Base-by-base conservation (phyloP, 345 rosid species). In the Camelina neglecta region DNA sequence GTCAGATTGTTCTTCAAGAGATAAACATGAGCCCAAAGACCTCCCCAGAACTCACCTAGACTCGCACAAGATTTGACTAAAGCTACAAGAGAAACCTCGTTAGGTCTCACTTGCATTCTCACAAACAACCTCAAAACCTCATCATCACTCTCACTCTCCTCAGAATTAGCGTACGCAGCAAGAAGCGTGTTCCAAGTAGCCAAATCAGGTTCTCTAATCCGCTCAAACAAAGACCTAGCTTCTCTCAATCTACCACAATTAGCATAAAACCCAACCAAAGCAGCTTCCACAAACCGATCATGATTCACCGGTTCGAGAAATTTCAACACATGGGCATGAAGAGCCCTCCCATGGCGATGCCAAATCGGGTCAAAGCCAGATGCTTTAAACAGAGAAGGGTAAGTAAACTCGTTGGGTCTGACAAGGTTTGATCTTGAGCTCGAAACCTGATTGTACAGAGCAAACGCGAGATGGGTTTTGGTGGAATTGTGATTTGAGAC, bases 321-420 rank as follows among this genome's bases (percentile, higher is more conserved):
- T 69, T 88, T 90, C 74, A 86, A 50, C 8, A 80, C 85, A 67
- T 88, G 91, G 78, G 84, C 54, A 55, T 88, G 93, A 62, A 90
- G 88, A 62, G 82, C 80, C 20, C 76, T 73, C 24, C 91, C 93
- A 65, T 77, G 73, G 33, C 55, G 72, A 29, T 83, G 59, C 86
- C 80, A 84, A 2, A 3, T 47, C 8, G 82, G 73, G 21, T 70
- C 78, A 29, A 74, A 80, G 55, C 80, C 83, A 61, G 85, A 85
- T 20, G 88, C 88, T 80, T 87, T 88, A 70, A 88, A 80, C 20
- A 88, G 86, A 80, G 93, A 90, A 29, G 91, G 96, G 69, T 78
- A 88, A 47, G 93, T 88, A 79, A 74, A 85, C 18, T 62, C 56
- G 16, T 88, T 88, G 75, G 91, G 96, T 69, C 39, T 73, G 29